phyloP scores from a whole-genome alignment of 1,139 yeast genomes.

The Yamadazyma aaseri region DNA sequence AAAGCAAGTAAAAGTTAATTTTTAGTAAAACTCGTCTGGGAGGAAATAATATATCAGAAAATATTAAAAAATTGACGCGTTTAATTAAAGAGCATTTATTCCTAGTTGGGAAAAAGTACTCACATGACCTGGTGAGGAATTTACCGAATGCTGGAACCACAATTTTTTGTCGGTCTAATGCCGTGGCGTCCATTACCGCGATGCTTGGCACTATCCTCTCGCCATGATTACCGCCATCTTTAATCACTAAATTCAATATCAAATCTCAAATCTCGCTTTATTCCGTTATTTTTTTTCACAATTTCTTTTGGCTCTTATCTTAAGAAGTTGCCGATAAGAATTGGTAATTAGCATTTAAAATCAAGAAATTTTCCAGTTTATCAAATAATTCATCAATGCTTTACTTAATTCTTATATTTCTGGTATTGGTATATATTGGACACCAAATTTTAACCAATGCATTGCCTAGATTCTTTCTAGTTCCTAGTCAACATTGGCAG shows the following conservation, averaged over 20 bases:
- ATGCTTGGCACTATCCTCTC: no score
- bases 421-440: constrained; percentile 8
- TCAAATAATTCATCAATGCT: no score
- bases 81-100: constrained; percentile 7
- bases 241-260: no score
- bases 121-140: no score
- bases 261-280: no score
- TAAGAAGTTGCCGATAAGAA: neutral
- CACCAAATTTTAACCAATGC: constrained; percentile 21
- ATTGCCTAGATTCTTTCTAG: constrained; percentile 38
- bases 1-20: no score
- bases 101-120: constrained; percentile 7
- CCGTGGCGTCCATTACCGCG: no score
- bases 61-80: constrained; percentile 12
- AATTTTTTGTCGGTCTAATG: no score
- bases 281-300: no score
- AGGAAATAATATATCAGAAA: constrained; percentile 1
- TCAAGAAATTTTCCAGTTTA: neutral
- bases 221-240: no score
- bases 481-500: constrained; percentile 47
- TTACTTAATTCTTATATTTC: constrained; percentile 2
- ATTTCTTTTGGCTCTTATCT: no score
- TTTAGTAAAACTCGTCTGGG: constrained; percentile 3
- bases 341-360: neutral
- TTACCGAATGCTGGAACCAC: no score